Evolutionary conservation across 371 early-diverging fungal genomes (phyloP), one percentile per base, ranked within the genome.

Genomic region (Basidiobolus meristosporus): DNA sequence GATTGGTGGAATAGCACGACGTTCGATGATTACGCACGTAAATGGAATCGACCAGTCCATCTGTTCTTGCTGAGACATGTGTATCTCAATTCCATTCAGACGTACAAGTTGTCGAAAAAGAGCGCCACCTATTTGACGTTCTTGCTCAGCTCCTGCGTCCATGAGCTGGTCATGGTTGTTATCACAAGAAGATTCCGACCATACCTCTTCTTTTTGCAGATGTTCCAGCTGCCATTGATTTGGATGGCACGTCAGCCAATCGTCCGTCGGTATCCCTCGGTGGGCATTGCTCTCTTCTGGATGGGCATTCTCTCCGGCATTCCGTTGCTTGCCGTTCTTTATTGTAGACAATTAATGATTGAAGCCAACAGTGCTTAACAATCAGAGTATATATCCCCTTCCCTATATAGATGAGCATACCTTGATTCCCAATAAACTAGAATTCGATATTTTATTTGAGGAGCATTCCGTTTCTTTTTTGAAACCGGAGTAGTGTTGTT

Each of bases 31-130:
- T 98, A 87, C 63, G 89, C 95, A 33, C 75, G 91, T 37, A 84
- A 90, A 50, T 98, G 99, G 99, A 98, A 98, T 62, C 84, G 78
- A 44, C 93, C 90, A 1, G 99, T 97, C 19, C 91, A 98, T 53
- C 72, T 83, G 31, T 97, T 95, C 62, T 60, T 96, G 26, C 70
- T 90, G 23, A 74, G 90, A 38, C 93, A 97, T 56, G 78, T 95
- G 3, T 95, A 95, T 60, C 65, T 71, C 10, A 77, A 81, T 38
- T 69, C 83, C 35, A 70, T 90, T 39, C 63, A 75, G 31, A 70
- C 75, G 1, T 74, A 76, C 53, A 70, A 78, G 34, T 49, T 87
- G 7, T 73, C 82, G 35, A 75, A 75, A 43, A 44, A 56, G n/a
- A 69, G 67, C 38, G 84, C 89, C 3, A 77, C 78, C 1, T 59